Evolutionary conservation across 495 filamentous ascomycete genomes (phyloP).

Genomic region (Aspergillus conjunctus): DNA sequence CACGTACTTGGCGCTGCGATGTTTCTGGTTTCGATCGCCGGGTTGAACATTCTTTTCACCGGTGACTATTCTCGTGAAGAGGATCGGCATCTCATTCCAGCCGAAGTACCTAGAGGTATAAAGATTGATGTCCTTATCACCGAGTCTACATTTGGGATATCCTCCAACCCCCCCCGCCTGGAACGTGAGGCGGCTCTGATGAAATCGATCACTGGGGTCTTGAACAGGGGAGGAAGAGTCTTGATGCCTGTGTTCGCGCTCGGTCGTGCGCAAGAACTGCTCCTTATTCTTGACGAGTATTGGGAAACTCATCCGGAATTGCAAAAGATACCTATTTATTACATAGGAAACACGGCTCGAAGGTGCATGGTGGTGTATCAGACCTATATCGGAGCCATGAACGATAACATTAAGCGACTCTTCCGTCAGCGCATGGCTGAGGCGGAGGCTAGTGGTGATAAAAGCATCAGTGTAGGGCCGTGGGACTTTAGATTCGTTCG

Average conservation of each 20-base stretch:
- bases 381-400: constrained; percentile 96
- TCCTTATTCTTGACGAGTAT: constrained; percentile 95
- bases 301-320: constrained; percentile 85
- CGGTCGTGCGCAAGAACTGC: constrained; percentile 87
- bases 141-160: constrained; percentile 94
- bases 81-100: constrained; percentile 91
- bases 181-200: constrained; percentile 92
- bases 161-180: constrained; percentile 80
- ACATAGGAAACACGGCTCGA: constrained; percentile 87
- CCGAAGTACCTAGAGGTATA: constrained; percentile 77
- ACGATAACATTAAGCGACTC: constrained; percentile 93
- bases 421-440: constrained; percentile 86
- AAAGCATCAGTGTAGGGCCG: constrained; percentile 73
- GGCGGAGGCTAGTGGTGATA: constrained; percentile 73
- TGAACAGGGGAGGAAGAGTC: constrained; percentile 88
- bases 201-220: constrained; percentile 87
- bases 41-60: constrained; percentile 93
- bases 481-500: constrained; percentile 96
- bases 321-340: constrained; percentile 93
- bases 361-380: constrained; percentile 99
- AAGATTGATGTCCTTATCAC: constrained; percentile 96
- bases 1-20: constrained; percentile 98
- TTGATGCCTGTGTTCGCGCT: constrained; percentile 95
- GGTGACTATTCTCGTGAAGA: constrained; percentile 95
- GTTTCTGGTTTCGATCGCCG: constrained; percentile 96